Evolutionary conservation across 306 rosid genomes (phyloP), one percentile per base, ranked within the genome.

Genomic region (Albizia julibrissin): DNA sequence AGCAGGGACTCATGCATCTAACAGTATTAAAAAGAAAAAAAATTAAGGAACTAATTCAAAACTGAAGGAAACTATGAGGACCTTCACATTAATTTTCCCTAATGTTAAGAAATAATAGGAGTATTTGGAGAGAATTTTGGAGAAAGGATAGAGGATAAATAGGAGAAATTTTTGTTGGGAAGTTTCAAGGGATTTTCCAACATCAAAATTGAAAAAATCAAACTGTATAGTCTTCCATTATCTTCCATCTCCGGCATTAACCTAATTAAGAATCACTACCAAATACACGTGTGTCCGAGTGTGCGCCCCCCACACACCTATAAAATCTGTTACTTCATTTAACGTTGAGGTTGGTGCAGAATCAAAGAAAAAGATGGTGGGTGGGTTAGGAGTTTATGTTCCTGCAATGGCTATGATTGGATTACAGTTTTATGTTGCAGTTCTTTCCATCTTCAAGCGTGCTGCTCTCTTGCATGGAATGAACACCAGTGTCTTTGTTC

Each of bases 381-480:
- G 89, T 78, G 64, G 80, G 47, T 39, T 88, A 14, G 81, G 82
- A 21, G 69, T 72, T 1, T 44, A 88, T 85, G 76, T 79, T 88
- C 90, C 97, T 10, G 83, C 82, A 44, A 37, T 90, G 69, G 87
- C 79, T 10, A 87, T 93, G 97, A 42, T 88, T 74, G 90, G 85
- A 0, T 66, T 88, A 47, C 97, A 93, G 73, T 49, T 86, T 81
- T 85, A 85, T 68, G 90, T 88, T 56, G 89, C 97, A 77, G 86
- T 85, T 0, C 89, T 90, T 52, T 83, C 94, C 47, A 89, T 93
- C 61, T 81, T 87, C 84, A 18, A 92, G 2, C 84, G 93, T 56
- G 90, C 90, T 65, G 98, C 97, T 80, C 80, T 91, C 18, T 13
- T 90, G 44, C 88, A 89, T 40, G 97, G 98, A 24, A 85, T 86